phyloP scores from a whole-genome alignment of 305 asterid species.

The Fraxinus albicans region DNA sequence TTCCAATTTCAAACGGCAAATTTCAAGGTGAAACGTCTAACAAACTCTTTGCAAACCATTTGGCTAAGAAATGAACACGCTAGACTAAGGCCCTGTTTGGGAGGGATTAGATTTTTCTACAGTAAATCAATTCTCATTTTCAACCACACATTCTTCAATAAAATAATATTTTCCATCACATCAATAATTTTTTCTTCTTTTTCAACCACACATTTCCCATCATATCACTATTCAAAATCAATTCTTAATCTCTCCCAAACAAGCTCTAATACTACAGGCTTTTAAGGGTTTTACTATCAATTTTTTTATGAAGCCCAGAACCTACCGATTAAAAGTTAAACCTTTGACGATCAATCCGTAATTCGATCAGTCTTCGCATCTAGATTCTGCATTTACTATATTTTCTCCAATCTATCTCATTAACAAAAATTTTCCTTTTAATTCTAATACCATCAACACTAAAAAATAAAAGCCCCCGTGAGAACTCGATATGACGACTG shows the following conservation, averaged over 20 bases:
- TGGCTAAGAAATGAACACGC: not conserved
- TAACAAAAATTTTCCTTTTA: not conserved
- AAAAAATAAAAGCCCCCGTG: not conserved
- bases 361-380: not conserved
- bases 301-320: not conserved
- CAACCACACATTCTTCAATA: no score
- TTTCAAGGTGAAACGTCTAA: not conserved
- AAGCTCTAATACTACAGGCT: not conserved
- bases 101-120: no score
- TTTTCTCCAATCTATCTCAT: not conserved
- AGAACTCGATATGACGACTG: no score
- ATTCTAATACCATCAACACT: not conserved
- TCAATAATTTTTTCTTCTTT: no score
- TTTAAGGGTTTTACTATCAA: not conserved
- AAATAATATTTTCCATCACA: no score
- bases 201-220: no score
- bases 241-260: no score
- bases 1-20: not conserved
- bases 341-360: not conserved
- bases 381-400: not conserved
- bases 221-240: no score
- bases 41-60: not conserved
- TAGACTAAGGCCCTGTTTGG: not conserved
- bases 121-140: no score
- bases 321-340: not conserved